Evolutionary conservation across 2,329 filamentous ascomycete species (phyloP).

Genomic region (Akanthomyces uredinophilus): DNA sequence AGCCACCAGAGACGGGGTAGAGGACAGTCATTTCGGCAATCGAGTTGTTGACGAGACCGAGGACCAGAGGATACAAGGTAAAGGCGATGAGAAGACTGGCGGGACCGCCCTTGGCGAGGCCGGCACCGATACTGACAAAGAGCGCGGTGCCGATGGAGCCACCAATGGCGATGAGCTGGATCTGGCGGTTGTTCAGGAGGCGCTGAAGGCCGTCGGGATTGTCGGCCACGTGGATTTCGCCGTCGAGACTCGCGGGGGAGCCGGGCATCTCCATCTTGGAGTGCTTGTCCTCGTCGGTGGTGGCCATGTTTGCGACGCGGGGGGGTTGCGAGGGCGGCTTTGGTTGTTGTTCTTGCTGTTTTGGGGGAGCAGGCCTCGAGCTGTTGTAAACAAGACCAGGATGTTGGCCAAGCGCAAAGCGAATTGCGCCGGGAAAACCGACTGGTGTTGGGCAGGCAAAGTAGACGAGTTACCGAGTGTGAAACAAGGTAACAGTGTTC

Average conservation of each 20-base stretch:
- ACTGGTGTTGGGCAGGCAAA: background rate
- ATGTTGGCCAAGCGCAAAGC: background rate
- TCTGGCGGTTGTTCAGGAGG: slow-evolving; percentile 48
- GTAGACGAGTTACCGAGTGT: background rate
- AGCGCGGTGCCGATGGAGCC: slow-evolving; percentile 54
- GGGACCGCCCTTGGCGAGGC: slow-evolving; percentile 40
- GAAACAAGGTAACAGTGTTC: background rate
- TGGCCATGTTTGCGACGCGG: slow-evolving; percentile 11
- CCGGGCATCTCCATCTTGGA: slow-evolving; percentile 22
- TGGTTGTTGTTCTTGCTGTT: too few relatives aligned
- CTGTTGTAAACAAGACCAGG: background rate
- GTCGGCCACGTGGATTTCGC: slow-evolving; percentile 22
- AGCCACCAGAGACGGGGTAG: slow-evolving; percentile 59
- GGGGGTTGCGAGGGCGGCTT: background rate
- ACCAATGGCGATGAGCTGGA: slow-evolving; percentile 55
- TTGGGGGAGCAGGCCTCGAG: background rate
- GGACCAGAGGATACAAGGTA: slow-evolving; percentile 47
- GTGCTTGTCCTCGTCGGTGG: slow-evolving; percentile 15
- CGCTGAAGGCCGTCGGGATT: slow-evolving; percentile 39
- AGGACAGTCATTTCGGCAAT: slow-evolving; percentile 60
- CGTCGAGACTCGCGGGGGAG: slow-evolving; percentile 22
- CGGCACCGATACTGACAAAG: slow-evolving; percentile 58
- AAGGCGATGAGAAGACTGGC: slow-evolving; percentile 55
- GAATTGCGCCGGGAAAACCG: slow-evolving; percentile 4
- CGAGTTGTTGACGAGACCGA: slow-evolving; percentile 60